Evolutionary conservation across 2,329 filamentous ascomycete genomes (phyloP), one percentile per base, ranked within the genome.

Genomic region (Graphium sp.): DNA sequence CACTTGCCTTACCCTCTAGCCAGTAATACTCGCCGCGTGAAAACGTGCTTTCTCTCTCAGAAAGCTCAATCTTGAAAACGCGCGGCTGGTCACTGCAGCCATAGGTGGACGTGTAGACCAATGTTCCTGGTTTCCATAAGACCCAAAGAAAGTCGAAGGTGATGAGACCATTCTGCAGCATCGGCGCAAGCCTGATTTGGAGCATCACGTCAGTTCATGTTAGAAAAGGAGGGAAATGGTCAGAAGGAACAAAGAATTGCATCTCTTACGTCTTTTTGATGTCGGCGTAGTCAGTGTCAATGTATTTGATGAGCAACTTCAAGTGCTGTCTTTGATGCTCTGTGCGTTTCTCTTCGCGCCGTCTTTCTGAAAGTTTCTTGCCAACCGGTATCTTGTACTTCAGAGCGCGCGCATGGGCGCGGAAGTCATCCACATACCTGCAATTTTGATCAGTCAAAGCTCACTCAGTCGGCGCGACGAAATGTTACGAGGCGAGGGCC

Each of bases 111-210:
- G 76, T 71, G 45, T 77, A 87, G 1, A 72, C 76, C 13, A 92
- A 66, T 0, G 80, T 83, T 41, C 83, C 80, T 0, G 84, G 84
- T 43, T 89, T 91, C 65, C 79, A 91, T 4, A 93, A 54, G 0
- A 83, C 82, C 84, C 84, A 92, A 2, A 91, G 57, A 3, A 91
- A 62, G 32, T 93, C 82, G 40, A 85, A 93, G 0, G 82, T 91
- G 45, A 92, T 91, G 24, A 83, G 72, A 7, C 82, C 81, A 18
- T 75, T 78, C 37, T 83, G 68, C 2, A 92, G 58, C 52, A 93
- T 70, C 0, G 82, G 79, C 39, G 84, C 76, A 0, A 93, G 61
- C 2, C 75, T 79, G 48, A n/a, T n/a, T n/a, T n/a, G n/a, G n/a
- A n/a, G n/a, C n/a, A n/a, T n/a, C n/a, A n/a, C n/a, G n/a, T n/a